Evolutionary conservation across 768 basidiomycete species (phyloP), one percentile per base, ranked within the genome.

Genomic region (Trametes cingulata): DNA sequence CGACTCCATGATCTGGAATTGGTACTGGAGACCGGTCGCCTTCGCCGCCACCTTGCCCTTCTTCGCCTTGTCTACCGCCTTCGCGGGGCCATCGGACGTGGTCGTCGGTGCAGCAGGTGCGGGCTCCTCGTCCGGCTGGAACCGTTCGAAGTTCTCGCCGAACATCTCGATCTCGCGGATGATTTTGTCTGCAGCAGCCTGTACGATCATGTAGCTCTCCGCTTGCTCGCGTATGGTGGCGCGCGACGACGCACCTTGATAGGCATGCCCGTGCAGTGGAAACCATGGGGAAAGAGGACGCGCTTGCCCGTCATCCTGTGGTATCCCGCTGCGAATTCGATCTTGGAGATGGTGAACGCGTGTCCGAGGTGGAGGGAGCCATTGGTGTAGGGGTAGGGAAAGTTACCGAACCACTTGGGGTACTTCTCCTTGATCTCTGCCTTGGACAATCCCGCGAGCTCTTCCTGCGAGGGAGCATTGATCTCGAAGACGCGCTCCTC

Each of bases 1-100:
- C 41, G 93, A 90, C 70, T 95, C 89, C 88, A 98, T 90, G 73
- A 98, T 98, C 80, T 98, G 97, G 82, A 98, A 99, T 72, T 99
- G 97, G 75, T 98, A 98, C 29, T 88, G 88, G 62, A 92, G 79
- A 2, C 96, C 97, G 1, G 96, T 96, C 0, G 91, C 86, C 76
- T 99, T 98, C 17, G 93, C 93, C 17, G 84, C 83, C 17, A 98
- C 76, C 74, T 99, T 99, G 50, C 95, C 95, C 78, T 99, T 99
- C 74, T 94, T 97, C 2, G 85, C 94, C 72, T 97, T 98, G 61
- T 81, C 84, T 51, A 82, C 80, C 60, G 85, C 76, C 36, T 71
- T 66, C 5, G 73, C 50, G 29, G 75, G 73, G 3, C 73, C 75
- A 19, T 78, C 74, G n/a, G 75, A 76, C 9, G 74, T 75, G 8